A percentile compares a stretch with the other conserved stretches of the same genome.
These are phyloP conservation scores for Aurantiochytrium sp. DNA, from an alignment of 108 stramenopile species.

Conservation along the genomic window DNA sequence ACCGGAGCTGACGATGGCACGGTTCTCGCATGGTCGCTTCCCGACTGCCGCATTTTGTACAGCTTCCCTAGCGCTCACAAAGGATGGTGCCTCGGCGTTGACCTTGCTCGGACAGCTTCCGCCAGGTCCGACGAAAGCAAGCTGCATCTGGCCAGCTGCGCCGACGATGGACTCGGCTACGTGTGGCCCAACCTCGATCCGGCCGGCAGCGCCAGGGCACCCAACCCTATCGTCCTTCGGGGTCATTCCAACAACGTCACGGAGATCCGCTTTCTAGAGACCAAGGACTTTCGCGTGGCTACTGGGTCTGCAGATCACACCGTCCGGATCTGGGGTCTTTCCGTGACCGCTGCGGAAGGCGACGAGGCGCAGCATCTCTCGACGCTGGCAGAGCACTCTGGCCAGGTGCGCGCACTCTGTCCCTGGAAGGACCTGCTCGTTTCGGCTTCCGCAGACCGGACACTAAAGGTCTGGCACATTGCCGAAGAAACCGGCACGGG, in stretches of 20 bases:
- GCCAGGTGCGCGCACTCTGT: background rate
- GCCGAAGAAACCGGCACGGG: background rate
- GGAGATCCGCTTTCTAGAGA: background rate
- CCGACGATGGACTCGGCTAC: background rate
- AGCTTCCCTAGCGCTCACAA: background rate
- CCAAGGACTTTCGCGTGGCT: background rate
- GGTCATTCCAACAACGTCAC: background rate
- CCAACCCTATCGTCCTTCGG: background rate
- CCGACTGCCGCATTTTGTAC: background rate
- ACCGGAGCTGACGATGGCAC: conserved; percentile 25
- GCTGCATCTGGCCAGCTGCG: background rate
- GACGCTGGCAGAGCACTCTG: background rate
- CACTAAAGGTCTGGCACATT: background rate
- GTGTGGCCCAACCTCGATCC: background rate
- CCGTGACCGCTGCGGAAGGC: background rate
- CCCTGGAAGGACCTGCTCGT: background rate
- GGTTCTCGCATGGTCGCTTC: background rate
- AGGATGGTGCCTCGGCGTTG: background rate
- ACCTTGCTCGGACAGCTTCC: background rate
- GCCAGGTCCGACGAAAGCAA: background rate
- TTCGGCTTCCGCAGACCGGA: background rate
- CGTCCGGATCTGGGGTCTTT: background rate
- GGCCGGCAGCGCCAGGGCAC: background rate
- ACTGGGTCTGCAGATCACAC: conserved; percentile 25
- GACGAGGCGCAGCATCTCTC: background rate